These are phyloP conservation scores for Fusarium cyanostomum DNA, from an alignment of 2,329 filamentous ascomycete species.

Conservation along the genomic window DNA sequence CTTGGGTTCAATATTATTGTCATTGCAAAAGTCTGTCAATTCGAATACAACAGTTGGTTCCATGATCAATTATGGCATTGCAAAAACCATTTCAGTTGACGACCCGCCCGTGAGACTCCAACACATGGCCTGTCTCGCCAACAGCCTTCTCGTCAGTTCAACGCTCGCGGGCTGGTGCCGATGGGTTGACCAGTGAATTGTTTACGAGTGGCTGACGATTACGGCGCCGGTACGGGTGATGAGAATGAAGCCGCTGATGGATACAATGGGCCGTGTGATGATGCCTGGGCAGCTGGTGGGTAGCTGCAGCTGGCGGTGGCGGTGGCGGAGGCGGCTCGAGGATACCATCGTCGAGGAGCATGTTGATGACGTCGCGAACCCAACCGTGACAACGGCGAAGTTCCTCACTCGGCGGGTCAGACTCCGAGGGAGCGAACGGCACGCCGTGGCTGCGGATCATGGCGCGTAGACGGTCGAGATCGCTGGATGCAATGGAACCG, in stretches of 20 bases:
- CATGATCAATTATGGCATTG: background rate
- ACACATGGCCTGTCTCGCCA: background rate
- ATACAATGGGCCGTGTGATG: constrained; percentile 34
- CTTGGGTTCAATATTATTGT: constrained; percentile 1
- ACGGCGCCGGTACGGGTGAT: constrained; percentile 37
- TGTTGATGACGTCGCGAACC: constrained; percentile 11
- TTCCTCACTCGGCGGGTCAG: background rate
- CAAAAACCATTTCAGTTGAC: no score
- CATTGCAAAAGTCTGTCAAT: constrained; percentile 27
- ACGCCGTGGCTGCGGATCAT: constrained; percentile 19
- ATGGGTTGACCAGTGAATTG: background rate
- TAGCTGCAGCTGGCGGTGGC: background rate
- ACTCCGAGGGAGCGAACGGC: background rate
- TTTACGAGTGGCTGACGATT: background rate
- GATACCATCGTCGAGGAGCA: constrained; percentile 22
- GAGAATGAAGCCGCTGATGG: constrained; percentile 34
- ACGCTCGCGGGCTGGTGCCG: background rate
- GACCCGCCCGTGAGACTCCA: no score
- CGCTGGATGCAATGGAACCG: constrained; percentile 32
- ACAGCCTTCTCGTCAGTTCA: background rate
- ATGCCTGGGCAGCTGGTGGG: constrained; percentile 27
- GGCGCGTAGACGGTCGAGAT: constrained; percentile 24
- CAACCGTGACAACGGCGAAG: constrained; percentile 18
- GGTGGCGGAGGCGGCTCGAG: constrained; percentile 22
- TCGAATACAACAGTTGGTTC: constrained; percentile 21